Base-by-base conservation (phyloP, 2,329 filamentous ascomycete species). In the Torrubiellomyces zombiae region DNA sequence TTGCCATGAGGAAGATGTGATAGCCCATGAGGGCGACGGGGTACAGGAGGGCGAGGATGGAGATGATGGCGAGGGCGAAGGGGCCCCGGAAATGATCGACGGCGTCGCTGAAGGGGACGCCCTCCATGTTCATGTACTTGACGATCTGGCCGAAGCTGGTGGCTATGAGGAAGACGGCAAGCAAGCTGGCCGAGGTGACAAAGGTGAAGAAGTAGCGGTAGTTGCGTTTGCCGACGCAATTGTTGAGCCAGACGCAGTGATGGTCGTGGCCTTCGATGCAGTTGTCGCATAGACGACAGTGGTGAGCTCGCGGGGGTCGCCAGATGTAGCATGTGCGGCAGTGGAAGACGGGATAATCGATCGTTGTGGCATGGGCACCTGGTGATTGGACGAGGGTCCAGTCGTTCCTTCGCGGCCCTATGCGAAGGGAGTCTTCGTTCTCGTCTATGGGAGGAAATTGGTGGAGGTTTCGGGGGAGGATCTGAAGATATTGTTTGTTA, bases 241-340 rank as follows among this genome's bases (percentile, higher is more conserved):
- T 98, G 55, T 98, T 98, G 34, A 98, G 68, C 89, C 89, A 98
- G 10, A 95, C 85, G 43, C 89, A 98, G 52, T 98, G 89, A 44
- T 98, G 89, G 44, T 98, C 89, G 38, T 94, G 82, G 0, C 83
- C 93, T 51, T 98, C 89, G 31, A 98, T 70, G 48, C 89, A 98
- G 49, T 91, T 94, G 53, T 98, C 86, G 54, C 89, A 98, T 15
- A 93, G 67, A 29, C 89, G 79, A 53, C 89, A 98, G 54, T 98
- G 89, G 45, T 98, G 91, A 30, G 82, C 83, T 30, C 89, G 79
- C 15, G 86, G 85, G 18, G 89, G 89, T 3, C 89, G 78, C 89
- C 89, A 98, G 38, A 98, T 85, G 43, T 83, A 83, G 60, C 89
- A 98, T 11, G 85, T 92, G 46, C 85, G 86, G 66, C 89, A 98